Conservation (phyloP, 371 early-diverging fungal genomes). For the Mucor plumbeus region DNA sequence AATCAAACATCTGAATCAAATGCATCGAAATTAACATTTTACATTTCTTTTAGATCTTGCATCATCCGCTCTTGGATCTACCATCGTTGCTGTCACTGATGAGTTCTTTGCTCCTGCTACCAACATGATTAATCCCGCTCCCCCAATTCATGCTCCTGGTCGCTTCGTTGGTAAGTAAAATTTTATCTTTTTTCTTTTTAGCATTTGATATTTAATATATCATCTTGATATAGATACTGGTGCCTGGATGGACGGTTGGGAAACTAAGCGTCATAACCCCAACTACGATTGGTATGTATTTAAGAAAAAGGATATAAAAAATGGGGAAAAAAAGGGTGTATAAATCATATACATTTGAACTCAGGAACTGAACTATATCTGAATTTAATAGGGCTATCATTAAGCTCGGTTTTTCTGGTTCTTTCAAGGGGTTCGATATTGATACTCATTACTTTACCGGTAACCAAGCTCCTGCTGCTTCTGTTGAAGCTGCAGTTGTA, state of each 20-base stretch:
- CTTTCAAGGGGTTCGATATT: slow-evolving; percentile 83
- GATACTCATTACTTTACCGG: slow-evolving; percentile 91
- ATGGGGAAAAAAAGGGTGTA: neutral
- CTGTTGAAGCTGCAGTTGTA: slow-evolving; percentile 73
- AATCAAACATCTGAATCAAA: neutral
- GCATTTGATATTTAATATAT: neutral
- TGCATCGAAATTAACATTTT: neutral
- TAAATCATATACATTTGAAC: neutral
- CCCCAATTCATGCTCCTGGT: slow-evolving; percentile 72
- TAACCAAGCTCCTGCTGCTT: slow-evolving; percentile 81
- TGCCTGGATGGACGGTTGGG: slow-evolving; percentile 92
- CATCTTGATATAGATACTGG: slow-evolving; percentile 54
- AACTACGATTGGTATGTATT: slow-evolving; percentile 73
- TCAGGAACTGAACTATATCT: slow-evolving; percentile 7
- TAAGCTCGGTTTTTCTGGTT: slow-evolving; percentile 84
- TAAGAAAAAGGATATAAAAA: neutral
- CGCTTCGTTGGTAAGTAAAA: slow-evolving; percentile 58
- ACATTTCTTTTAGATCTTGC: slow-evolving; percentile 68
- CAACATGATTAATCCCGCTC: slow-evolving; percentile 75
- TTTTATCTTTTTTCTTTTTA: neutral
- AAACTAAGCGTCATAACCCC: slow-evolving; percentile 85
- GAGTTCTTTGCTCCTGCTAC: slow-evolving; percentile 88
- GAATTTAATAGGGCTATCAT: slow-evolving; percentile 62
- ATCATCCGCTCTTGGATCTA: slow-evolving; percentile 70
- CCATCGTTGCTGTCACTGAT: slow-evolving; percentile 79